Evolutionary conservation across 116 monocot genomes (phyloP).

Genomic region (Dioscorea cayenensis): DNA sequence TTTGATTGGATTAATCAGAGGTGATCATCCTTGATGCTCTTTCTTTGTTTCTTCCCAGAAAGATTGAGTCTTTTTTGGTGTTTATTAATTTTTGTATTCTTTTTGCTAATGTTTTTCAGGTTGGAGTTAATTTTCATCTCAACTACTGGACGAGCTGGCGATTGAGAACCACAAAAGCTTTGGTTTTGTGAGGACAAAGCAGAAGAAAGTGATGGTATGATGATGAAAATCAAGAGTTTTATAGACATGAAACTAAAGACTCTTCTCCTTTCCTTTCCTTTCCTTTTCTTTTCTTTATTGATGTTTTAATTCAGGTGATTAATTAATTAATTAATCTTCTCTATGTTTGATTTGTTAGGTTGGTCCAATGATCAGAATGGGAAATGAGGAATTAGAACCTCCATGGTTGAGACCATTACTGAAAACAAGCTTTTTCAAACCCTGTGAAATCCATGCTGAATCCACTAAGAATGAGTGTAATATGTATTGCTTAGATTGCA

Average conservation of each 20-base stretch:
- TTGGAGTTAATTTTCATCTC: not conserved
- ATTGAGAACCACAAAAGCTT: conserved; percentile 25
- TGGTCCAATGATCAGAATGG: conserved; percentile 23
- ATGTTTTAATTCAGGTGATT: not conserved
- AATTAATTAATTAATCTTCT: not conserved
- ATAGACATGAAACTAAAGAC: too few relatives aligned
- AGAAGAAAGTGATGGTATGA: conserved; percentile 46
- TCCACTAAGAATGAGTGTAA: conserved; percentile 91
- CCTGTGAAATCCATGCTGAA: conserved; percentile 54
- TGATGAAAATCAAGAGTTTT: too few relatives aligned
- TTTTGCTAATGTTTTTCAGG: not conserved
- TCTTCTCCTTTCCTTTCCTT: not conserved
- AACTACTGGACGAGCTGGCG: conserved; percentile 33
- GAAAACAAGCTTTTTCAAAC: conserved; percentile 53
- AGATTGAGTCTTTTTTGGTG: not conserved
- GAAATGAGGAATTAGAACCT: conserved; percentile 26
- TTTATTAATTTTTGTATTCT: not conserved
- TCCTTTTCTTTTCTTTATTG: not conserved
- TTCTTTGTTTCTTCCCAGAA: not conserved
- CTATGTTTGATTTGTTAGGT: conserved; percentile 9
- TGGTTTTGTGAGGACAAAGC: conserved; percentile 22
- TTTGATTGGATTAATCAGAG: not conserved
- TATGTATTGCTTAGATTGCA: conserved; percentile 90
- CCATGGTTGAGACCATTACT: conserved; percentile 69
- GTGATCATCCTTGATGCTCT: not conserved